Evolutionary conservation across 2,329 filamentous ascomycete genomes (phyloP).

Genomic region (Emergomyces orientalis): DNA sequence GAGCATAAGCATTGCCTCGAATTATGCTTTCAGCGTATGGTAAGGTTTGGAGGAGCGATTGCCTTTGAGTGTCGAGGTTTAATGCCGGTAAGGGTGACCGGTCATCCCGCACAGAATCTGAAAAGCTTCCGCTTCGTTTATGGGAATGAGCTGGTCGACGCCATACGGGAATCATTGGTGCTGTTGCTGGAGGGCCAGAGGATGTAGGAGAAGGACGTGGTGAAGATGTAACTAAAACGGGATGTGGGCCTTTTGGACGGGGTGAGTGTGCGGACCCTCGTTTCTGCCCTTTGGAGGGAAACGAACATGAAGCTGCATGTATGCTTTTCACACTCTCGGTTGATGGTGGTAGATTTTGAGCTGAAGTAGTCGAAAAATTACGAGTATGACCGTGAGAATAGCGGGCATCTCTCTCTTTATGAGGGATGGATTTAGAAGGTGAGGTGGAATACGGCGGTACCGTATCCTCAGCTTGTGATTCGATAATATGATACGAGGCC

Average conservation of each 20-base stretch:
- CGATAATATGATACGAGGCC: slow-evolving; percentile 12
- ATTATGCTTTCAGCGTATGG: slow-evolving; percentile 77
- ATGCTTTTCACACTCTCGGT: slow-evolving; percentile 43
- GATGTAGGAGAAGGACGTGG: slow-evolving; percentile 21
- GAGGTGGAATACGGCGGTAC: slow-evolving; percentile 13
- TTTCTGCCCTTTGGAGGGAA: slow-evolving; percentile 42
- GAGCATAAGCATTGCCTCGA: slow-evolving; percentile 73
- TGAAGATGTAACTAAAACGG: slow-evolving; percentile 30
- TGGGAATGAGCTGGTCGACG: slow-evolving; percentile 48
- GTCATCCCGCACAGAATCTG: slow-evolving; percentile 69
- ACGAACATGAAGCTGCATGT: slow-evolving; percentile 51
- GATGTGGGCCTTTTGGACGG: slow-evolving; percentile 32
- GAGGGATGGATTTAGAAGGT: slow-evolving; percentile 17
- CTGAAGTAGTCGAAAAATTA: slow-evolving; percentile 29
- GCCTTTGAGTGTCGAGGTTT: slow-evolving; percentile 34
- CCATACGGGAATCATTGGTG: slow-evolving; percentile 24
- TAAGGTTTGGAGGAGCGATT: slow-evolving; percentile 48
- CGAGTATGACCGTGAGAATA: slow-evolving; percentile 23
- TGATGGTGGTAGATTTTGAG: slow-evolving; percentile 29
- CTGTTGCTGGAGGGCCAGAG: slow-evolving; percentile 21
- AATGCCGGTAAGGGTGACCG: slow-evolving; percentile 44
- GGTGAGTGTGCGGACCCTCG: slow-evolving; percentile 22
- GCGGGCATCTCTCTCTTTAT: slow-evolving; percentile 10
- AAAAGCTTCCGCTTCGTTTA: slow-evolving; percentile 79
- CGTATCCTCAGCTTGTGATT: slow-evolving; percentile 8